Conservation (phyloP, 192 early-diverging fungal genomes). For the Coemansia sp. region DNA sequence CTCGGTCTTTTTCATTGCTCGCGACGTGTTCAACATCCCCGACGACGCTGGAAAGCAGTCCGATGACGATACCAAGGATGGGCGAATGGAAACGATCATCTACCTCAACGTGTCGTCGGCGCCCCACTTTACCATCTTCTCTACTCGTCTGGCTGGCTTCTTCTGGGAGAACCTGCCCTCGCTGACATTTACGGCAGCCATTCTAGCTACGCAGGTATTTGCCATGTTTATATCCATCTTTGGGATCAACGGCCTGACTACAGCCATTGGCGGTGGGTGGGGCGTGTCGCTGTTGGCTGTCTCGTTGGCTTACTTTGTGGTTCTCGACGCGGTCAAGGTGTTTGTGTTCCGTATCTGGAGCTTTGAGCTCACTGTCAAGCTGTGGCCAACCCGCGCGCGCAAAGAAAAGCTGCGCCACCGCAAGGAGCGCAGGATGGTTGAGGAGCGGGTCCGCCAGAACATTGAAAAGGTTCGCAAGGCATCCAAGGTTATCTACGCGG, state of each 20-base stretch:
- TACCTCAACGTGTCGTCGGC: constrained; percentile 89
- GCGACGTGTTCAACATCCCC: constrained; percentile 58
- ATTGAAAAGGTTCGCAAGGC: constrained; percentile 40
- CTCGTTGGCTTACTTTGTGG: constrained; percentile 77
- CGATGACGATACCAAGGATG: constrained; percentile 45
- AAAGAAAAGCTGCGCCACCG: constrained; percentile 60
- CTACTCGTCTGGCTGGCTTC: constrained; percentile 79
- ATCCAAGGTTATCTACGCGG: constrained; percentile 42
- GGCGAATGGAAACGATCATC: constrained; percentile 80
- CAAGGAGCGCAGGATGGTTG: constrained; percentile 50
- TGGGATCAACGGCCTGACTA: constrained; percentile 59
- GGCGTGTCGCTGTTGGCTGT: constrained; percentile 68
- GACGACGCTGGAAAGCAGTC: constrained; percentile 43
- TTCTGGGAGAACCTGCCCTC: constrained; percentile 88
- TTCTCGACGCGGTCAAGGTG: constrained; percentile 93
- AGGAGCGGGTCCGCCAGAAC: constrained; percentile 51
- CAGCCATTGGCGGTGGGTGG: constrained; percentile 71
- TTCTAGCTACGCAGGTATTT: constrained; percentile 87
- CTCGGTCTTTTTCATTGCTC: constrained; percentile 79
- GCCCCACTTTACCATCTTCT: constrained; percentile 95
- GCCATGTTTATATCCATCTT: constrained; percentile 82
- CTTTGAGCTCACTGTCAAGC: constrained; percentile 83
- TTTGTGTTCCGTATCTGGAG: constrained; percentile 78
- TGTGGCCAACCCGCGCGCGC: constrained; percentile 71
- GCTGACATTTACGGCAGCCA: constrained; percentile 73